Conservation (phyloP, 2,329 filamentous ascomycete genomes). For the Didymella exigua region DNA sequence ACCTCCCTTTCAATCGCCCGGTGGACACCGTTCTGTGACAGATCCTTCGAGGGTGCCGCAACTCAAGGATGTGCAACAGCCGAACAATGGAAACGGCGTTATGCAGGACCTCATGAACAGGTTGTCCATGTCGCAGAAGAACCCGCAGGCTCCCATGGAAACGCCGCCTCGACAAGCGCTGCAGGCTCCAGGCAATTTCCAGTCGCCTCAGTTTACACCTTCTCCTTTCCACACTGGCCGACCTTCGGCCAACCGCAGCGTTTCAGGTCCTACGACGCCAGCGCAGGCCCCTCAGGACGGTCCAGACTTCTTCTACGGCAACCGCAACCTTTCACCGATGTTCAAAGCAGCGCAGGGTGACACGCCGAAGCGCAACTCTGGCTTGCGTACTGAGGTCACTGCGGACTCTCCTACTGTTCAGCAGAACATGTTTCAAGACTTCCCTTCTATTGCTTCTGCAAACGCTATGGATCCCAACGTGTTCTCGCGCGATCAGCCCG, state of each 20-base stretch:
- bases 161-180: slow-evolving; percentile 33
- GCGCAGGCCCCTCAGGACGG: slow-evolving; percentile 32
- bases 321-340: slow-evolving; percentile 56
- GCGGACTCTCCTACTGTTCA: slow-evolving; percentile 38
- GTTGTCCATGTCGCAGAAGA: slow-evolving; percentile 46
- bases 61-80: slow-evolving; percentile 22
- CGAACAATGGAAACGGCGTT: slow-evolving; percentile 54
- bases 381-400: slow-evolving; percentile 52
- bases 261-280: slow-evolving; percentile 45
- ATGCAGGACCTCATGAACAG: slow-evolving; percentile 53
- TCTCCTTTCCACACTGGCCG: slow-evolving; percentile 48
- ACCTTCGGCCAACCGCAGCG: slow-evolving; percentile 35
- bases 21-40: slow-evolving; percentile 37
- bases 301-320: slow-evolving; percentile 48
- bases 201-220: slow-evolving; percentile 42
- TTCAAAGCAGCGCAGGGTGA: slow-evolving; percentile 56
- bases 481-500: slow-evolving; percentile 24
- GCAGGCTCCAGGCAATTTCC: slow-evolving; percentile 29
- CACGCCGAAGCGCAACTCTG: slow-evolving; percentile 50
- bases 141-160: slow-evolving; percentile 17
- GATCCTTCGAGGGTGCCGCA: slow-evolving; percentile 40
- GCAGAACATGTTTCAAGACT: slow-evolving; percentile 32
- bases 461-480: slow-evolving; percentile 27
- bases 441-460: slow-evolving; percentile 28
- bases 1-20: slow-evolving; percentile 31